Evolutionary conservation across 2,329 filamentous ascomycete genomes (phyloP), one percentile per base, ranked within the genome.

Genomic region (Trichoderma koningiopsis): DNA sequence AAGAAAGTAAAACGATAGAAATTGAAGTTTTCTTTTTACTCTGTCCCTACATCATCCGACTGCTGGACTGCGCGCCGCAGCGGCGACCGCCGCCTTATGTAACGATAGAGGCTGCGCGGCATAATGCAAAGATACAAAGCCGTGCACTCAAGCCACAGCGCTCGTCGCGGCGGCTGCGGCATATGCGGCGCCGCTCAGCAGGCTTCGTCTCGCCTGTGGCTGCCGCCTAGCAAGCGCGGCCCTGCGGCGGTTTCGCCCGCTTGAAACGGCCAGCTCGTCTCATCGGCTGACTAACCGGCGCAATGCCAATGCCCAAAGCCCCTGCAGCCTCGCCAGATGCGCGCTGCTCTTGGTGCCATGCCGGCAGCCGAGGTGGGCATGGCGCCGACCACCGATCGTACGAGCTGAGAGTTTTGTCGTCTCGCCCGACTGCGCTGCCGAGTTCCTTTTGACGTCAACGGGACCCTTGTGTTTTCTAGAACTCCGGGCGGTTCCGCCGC

Each of bases 71-170:
- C 4, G 35, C 52, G 35, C 47, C 61, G 61, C 60, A 40, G 40
- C 64, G 64, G 64, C 64, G n/a, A 40, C 40, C 53, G 40, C 64
- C 64, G 64, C 19, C 64, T 56, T 67, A 67, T 47, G 52, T 67
- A 52, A 67, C 8, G 0, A 16, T 10, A 37, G 43, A 43, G 16
- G 11, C 16, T 24, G 35, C 22, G 35, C 16, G 52, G 24, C 52
- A 43, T 19, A 22, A 27, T 22, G 14, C 3, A 40, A 24, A 33
- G 10, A 22, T 5, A 0, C 3, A 8, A 43, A 43, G 16, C 40
- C 40, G n/a, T n/a, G n/a, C n/a, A 43, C 40, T 10, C 40, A 43
- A 43, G 40, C 47, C 22, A 49, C n/a, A 49, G 47, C 27, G 55
- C 8, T 29, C 29, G 11, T 60, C 31, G 67, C 67, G 53, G 67